These are phyloP conservation scores for Emergomyces africanus DNA, from an alignment of 2,329 filamentous ascomycete genomes.

Conservation along the genomic window DNA sequence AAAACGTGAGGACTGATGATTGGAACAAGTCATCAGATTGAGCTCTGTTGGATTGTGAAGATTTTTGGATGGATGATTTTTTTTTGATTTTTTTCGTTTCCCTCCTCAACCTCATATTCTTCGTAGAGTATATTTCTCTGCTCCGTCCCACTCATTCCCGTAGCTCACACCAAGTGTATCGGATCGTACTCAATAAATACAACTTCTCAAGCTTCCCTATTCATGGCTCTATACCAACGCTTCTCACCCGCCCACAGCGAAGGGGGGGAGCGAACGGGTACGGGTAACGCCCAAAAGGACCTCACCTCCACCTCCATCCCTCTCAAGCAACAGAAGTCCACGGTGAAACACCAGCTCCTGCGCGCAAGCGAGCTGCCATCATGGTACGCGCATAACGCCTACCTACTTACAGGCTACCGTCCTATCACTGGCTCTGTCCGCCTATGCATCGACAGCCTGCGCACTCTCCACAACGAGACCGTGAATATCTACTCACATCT, in stretches of 20 bases:
- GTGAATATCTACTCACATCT: constrained; percentile 63
- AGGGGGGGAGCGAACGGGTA: background rate
- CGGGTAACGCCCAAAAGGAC: background rate
- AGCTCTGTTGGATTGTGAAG: no score
- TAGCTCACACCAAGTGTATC: no score
- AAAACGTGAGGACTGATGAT: no score
- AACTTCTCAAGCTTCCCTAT: background rate
- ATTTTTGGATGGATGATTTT: no score
- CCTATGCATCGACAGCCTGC: constrained; percentile 44
- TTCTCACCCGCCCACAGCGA: background rate
- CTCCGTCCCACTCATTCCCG: no score
- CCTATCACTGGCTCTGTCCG: constrained; percentile 47
- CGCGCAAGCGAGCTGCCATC: constrained; percentile 39
- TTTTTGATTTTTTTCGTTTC: no score
- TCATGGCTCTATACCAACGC: background rate
- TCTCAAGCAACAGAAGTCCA: background rate
- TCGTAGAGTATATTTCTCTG: no score
- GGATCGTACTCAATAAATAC: background rate
- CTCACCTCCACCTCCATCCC: background rate
- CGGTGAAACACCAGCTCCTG: constrained; percentile 19
- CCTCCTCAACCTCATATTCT: background rate
- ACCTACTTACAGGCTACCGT: constrained; percentile 54
- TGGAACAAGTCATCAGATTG: no score
- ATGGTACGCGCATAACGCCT: constrained; percentile 54
- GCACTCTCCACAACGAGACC: constrained; percentile 54